A percentile compares a stretch with the other conserved stretches of the same genome.
Conservation (phyloP, 2,329 filamentous ascomycete genomes). For the Paraconiothyrium sp. region DNA sequence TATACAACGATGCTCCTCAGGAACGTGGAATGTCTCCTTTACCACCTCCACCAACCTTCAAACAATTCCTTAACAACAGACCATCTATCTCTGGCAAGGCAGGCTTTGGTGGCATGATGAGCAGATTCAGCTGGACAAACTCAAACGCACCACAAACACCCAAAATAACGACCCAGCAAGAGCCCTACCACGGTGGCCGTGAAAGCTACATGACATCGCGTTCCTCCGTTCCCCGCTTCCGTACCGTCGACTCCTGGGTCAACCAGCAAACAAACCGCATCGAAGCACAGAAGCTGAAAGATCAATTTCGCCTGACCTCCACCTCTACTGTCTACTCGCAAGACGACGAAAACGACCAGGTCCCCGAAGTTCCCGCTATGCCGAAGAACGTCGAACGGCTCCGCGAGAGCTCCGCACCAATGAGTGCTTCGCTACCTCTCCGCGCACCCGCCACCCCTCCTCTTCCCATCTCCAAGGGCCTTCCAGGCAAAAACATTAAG, state of each 20-base stretch:
- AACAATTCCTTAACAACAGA: slow-evolving; percentile 50
- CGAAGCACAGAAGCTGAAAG: slow-evolving; percentile 47
- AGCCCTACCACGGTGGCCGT: slow-evolving; percentile 37
- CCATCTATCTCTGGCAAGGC: slow-evolving; percentile 43
- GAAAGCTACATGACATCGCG: slow-evolving; percentile 50
- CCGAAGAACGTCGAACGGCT: slow-evolving; percentile 31
- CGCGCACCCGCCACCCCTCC: slow-evolving; percentile 20
- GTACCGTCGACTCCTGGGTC: slow-evolving; percentile 54
- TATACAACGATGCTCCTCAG: slow-evolving; percentile 30
- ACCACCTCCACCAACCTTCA: slow-evolving; percentile 49
- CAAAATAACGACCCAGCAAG: slow-evolving; percentile 37
- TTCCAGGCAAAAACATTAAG: slow-evolving; percentile 44
- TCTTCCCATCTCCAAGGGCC: slow-evolving; percentile 23
- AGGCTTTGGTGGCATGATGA: slow-evolving; percentile 38
- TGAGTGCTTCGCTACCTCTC: slow-evolving; percentile 14
- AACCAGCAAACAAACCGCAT: slow-evolving; percentile 51
- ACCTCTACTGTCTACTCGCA: slow-evolving; percentile 36
- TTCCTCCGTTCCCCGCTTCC: slow-evolving; percentile 51
- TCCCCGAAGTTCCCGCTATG: slow-evolving; percentile 44
- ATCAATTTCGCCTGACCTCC: slow-evolving; percentile 45
- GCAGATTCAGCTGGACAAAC: slow-evolving; percentile 53
- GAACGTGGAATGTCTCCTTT: slow-evolving; percentile 30
- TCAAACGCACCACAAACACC: slow-evolving; percentile 52
- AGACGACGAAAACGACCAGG: slow-evolving; percentile 29
- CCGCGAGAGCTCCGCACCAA: slow-evolving; percentile 16